Conservation (phyloP, 225 moss, liverwort and hornwort genomes). For the Asterella californica region DNA sequence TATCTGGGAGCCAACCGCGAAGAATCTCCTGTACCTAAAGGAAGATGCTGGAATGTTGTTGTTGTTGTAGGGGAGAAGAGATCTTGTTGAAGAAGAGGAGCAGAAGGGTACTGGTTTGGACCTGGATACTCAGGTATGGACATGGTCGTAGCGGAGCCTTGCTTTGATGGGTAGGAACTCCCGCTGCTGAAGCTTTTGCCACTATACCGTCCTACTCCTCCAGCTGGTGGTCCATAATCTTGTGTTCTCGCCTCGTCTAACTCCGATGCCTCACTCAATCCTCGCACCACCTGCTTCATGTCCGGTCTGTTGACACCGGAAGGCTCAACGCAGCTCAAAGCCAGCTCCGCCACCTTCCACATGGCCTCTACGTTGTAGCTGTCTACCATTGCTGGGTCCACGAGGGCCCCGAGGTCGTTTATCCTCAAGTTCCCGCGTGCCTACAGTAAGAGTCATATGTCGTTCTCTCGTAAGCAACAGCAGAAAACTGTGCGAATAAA, state of each 20-base stretch:
- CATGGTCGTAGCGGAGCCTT: background rate
- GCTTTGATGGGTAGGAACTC: background rate
- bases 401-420: slow-evolving; percentile 22
- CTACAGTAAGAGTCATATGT: background rate
- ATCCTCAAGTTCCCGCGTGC: background rate
- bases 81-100: too few species aligned
- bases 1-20: too few species aligned
- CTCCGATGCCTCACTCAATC: slow-evolving; percentile 1
- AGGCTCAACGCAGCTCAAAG: slow-evolving; percentile 37
- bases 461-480: background rate
- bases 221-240: background rate
- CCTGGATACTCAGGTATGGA: background rate
- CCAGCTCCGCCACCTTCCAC: slow-evolving; percentile 49
- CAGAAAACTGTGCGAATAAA: background rate
- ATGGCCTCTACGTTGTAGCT: slow-evolving; percentile 29
- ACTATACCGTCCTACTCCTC: background rate
- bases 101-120: too few species aligned
- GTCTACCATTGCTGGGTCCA: slow-evolving; percentile 24
- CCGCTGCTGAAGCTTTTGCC: background rate
- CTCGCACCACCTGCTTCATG: slow-evolving; percentile 33
- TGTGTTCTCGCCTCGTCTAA: background rate
- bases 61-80: too few species aligned
- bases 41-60: too few species aligned
- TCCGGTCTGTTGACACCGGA: slow-evolving; percentile 29
- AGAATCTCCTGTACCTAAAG: too few species aligned